phyloP scores from a whole-genome alignment of 108 stramenopile genomes.

The Schizochytrium sp. region DNA sequence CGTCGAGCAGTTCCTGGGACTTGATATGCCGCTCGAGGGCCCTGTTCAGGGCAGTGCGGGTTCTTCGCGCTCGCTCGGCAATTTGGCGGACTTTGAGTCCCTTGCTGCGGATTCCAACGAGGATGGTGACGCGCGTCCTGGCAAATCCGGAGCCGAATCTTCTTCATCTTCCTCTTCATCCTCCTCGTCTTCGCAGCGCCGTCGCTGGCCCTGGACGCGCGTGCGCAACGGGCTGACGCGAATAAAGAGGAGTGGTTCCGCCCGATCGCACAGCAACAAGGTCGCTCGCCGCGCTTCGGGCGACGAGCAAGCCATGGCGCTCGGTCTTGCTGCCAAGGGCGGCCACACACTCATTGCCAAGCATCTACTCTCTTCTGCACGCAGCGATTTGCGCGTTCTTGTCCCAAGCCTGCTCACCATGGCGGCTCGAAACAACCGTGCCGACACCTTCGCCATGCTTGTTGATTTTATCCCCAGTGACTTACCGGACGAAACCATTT shows the following conservation, averaged over 20 bases:
- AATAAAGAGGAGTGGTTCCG: no score
- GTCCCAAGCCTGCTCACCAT: neutral
- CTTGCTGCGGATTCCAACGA: neutral
- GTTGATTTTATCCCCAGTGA: neutral
- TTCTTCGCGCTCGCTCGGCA: neutral
- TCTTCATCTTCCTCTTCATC: neutral
- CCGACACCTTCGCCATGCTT: neutral
- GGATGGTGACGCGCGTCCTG: neutral
- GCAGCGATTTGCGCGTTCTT: neutral
- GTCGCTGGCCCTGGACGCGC: no score
- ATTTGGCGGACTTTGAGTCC: neutral
- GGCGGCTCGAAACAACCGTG: neutral
- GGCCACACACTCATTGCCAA: neutral
- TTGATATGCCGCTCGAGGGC: neutral
- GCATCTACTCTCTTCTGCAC: neutral
- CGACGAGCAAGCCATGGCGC: neutral
- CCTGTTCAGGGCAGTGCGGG: no score
- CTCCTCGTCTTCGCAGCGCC: neutral
- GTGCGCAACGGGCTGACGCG: no score
- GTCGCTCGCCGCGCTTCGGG: neutral
- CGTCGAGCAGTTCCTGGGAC: neutral
- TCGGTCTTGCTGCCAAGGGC: neutral
- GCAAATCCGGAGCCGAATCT: neutral
- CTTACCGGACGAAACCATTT: neutral
- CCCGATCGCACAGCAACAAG: no score